Percentiles rank a stretch among this genome's conserved stretches.
Evolutionary conservation across 208 protist species (phyloP).

Genomic region (Crithidia acanthocephali): DNA sequence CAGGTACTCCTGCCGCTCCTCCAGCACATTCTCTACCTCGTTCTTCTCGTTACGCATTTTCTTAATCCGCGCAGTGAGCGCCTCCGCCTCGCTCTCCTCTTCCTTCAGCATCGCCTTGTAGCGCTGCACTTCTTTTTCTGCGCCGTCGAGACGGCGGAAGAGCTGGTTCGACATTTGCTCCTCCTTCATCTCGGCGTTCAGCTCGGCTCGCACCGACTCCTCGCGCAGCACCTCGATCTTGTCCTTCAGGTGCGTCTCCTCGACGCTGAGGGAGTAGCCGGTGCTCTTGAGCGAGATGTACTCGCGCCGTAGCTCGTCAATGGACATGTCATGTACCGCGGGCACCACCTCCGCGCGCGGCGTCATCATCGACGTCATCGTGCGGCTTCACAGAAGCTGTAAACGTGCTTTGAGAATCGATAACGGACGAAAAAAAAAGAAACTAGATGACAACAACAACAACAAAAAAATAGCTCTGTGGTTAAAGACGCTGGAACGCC

Average conservation of each 20-base stretch:
- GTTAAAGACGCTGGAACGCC: constrained; percentile 6
- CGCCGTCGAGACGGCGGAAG: constrained; percentile 70
- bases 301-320: constrained; percentile 61
- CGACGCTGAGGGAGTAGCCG: constrained; percentile 41
- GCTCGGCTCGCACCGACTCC: constrained; percentile 72
- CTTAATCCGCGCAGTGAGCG: constrained; percentile 51
- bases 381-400: no score
- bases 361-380: constrained; percentile 20
- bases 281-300: constrained; percentile 54
- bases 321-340: constrained; percentile 55
- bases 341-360: constrained; percentile 22
- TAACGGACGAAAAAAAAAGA: constrained; percentile 12
- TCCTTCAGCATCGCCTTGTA: constrained; percentile 57
- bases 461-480: constrained; percentile 5
- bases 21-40: constrained; percentile 68
- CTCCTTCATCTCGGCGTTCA: constrained; percentile 79
- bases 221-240: constrained; percentile 68
- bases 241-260: constrained; percentile 43
- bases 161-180: constrained; percentile 79
- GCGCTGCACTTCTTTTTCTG: constrained; percentile 55
- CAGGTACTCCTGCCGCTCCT: constrained; percentile 72
- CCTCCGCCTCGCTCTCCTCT: constrained; percentile 48
- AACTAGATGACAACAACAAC: no score
- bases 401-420: no score
- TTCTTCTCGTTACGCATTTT: constrained; percentile 56